These are phyloP conservation scores for Colletotrichum abscissum DNA, from an alignment of 2,329 filamentous ascomycete genomes.

Conservation along the genomic window DNA sequence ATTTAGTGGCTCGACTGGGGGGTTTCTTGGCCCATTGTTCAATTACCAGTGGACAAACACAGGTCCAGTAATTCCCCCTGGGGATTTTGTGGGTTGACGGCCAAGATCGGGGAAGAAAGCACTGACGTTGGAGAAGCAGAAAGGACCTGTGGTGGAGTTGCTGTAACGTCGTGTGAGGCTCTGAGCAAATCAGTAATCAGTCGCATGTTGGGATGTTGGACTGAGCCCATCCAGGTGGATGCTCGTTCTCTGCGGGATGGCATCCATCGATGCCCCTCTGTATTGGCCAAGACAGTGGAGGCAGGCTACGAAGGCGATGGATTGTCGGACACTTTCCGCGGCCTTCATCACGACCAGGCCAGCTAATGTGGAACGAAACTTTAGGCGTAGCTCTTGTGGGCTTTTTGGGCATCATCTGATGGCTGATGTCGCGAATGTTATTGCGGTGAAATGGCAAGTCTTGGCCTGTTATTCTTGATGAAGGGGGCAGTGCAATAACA, in stretches of 20 bases:
- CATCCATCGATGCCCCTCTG: background rate
- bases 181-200: constrained; percentile 10
- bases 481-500: background rate
- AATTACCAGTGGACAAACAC: background rate
- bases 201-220: constrained; percentile 3
- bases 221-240: background rate
- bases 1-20: constrained; percentile 6
- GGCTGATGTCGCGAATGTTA: background rate
- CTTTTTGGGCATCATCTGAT: background rate
- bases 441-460: background rate
- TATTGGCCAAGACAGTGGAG: background rate
- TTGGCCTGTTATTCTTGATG: background rate
- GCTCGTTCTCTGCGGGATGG: background rate
- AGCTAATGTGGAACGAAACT: background rate
- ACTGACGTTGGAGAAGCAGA: background rate
- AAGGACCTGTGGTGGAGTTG: constrained; percentile 9
- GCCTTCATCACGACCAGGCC: background rate
- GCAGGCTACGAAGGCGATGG: background rate
- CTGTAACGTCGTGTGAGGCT: background rate
- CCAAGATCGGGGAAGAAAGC: constrained; percentile 27
- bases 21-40: background rate
- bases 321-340: constrained; percentile 2
- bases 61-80: constrained; percentile 30
- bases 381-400: background rate
- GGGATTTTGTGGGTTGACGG: constrained; percentile 22